A percentile compares a stretch with the other conserved stretches of the same genome.
phyloP scores from a whole-genome alignment of 2,329 filamentous ascomycete species.

The Monosporascus ibericus region DNA sequence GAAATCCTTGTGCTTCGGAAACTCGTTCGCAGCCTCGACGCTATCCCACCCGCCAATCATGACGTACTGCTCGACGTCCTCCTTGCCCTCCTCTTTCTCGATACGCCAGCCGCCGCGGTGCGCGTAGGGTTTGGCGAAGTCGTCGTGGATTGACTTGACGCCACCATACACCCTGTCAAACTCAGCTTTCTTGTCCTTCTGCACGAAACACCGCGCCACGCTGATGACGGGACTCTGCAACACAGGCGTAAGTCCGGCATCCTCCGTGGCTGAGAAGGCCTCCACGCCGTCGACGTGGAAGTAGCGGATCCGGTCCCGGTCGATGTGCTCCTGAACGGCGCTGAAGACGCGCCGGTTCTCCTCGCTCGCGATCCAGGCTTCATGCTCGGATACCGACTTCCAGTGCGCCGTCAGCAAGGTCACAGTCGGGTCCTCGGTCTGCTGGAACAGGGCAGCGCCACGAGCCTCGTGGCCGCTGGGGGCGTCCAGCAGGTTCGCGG shows the following conservation, averaged over 20 bases:
- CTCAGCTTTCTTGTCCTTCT: not conserved
- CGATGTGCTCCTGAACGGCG: conserved; percentile 27
- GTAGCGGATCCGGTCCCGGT: conserved; percentile 28
- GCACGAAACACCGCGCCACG: conserved; percentile 15
- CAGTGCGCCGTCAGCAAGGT: conserved; percentile 41
- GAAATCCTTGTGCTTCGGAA: not conserved
- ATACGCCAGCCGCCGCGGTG: conserved; percentile 3
- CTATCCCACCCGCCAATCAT: not conserved
- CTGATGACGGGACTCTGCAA: conserved; percentile 30
- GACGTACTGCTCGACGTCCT: not conserved
- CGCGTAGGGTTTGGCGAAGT: not conserved
- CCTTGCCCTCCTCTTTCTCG: conserved; percentile 1
- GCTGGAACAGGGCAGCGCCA: conserved; percentile 27
- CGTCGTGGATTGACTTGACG: not conserved
- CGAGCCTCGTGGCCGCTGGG: conserved; percentile 30
- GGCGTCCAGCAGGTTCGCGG: conserved; percentile 25
- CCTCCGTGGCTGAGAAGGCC: conserved; percentile 10
- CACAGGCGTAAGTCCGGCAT: conserved; percentile 8
- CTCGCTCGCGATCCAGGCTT: conserved; percentile 35
- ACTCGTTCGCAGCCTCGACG: not conserved
- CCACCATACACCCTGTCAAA: not conserved
- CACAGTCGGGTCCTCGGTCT: conserved; percentile 29
- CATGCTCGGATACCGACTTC: conserved; percentile 35
- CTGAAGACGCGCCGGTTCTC: conserved; percentile 33
- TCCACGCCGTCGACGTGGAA: conserved; percentile 34